Evolutionary conservation across 176 grass and related monocot genomes (phyloP).

Genomic region (Triticum dicoccoides): DNA sequence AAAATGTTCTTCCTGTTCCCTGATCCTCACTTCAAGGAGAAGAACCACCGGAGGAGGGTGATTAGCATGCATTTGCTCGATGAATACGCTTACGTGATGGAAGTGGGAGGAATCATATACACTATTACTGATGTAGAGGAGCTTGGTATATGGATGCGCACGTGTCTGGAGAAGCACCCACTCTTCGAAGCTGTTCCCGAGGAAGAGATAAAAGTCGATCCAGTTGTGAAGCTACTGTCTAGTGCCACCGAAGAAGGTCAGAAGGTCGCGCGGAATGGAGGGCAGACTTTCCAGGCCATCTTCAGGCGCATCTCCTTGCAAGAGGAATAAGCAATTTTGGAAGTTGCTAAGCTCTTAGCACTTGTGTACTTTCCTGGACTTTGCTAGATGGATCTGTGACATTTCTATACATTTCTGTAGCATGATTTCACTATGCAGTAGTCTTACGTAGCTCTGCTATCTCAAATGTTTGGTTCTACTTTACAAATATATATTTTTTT

Average conservation of each 20-base stretch:
- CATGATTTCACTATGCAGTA: background rate
- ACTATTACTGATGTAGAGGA: conserved; percentile 91
- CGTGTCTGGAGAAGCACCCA: conserved; percentile 78
- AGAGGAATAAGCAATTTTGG: conserved; percentile 27
- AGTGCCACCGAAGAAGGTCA: conserved; percentile 88
- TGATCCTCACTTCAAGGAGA: conserved; percentile 97
- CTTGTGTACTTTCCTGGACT: background rate
- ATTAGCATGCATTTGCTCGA: conserved; percentile 82
- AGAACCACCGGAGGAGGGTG: conserved; percentile 84
- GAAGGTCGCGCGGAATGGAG: conserved; percentile 87
- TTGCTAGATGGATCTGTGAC: conserved; percentile 6
- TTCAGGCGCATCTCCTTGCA: conserved; percentile 58
- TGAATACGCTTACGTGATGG: conserved; percentile 92
- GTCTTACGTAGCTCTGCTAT: background rate
- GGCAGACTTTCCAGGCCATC: conserved; percentile 80
- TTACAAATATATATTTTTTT: background rate
- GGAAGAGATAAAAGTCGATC: conserved; percentile 59
- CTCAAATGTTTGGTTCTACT: background rate
- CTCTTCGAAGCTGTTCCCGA: conserved; percentile 58
- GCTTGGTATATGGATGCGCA: conserved; percentile 83
- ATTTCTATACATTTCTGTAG: conserved; percentile 15
- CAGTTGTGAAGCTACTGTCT: conserved; percentile 65
- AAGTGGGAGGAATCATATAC: conserved; percentile 83
- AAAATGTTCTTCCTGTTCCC: conserved; percentile 99
- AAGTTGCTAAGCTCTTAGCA: background rate